phyloP scores from a whole-genome alignment of 768 basidiomycete genomes.

The Boletus subparvulus region DNA sequence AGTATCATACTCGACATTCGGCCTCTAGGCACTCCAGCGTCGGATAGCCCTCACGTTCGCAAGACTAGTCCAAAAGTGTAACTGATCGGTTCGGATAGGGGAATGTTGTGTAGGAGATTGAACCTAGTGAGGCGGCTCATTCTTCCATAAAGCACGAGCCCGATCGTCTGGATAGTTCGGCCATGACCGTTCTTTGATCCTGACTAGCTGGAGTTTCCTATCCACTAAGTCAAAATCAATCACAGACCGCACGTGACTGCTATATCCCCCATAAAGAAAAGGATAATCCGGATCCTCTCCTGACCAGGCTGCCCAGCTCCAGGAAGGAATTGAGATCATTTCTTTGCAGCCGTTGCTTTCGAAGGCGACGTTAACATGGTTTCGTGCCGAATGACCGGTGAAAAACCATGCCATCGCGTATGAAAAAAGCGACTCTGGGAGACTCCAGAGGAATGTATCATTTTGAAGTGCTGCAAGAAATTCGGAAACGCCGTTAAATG shows the following conservation, averaged over 20 bases:
- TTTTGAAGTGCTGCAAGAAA: constrained; percentile 6
- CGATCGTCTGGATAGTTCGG: not conserved
- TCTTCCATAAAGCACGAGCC: not conserved
- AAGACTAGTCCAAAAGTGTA: constrained; percentile 17
- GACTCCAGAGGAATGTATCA: constrained; percentile 15
- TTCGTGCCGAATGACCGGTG: not conserved
- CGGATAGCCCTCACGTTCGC: constrained; percentile 1
- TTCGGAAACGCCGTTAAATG: constrained; percentile 12
- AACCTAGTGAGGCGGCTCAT: not conserved
- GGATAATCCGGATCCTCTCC: not conserved
- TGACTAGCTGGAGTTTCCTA: not conserved
- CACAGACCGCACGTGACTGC: not conserved
- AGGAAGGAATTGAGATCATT: constrained; percentile 9
- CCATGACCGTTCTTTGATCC: not conserved
- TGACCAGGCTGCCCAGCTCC: constrained; percentile 17
- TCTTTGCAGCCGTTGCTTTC: constrained; percentile 2
- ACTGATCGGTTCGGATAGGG: not conserved
- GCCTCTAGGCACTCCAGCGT: not conserved
- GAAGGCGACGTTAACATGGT: not conserved
- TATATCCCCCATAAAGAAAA: not conserved
- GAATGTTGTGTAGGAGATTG: not conserved
- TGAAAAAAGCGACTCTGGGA: constrained; percentile 13
- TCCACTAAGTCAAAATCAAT: constrained; percentile 10
- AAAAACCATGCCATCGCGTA: constrained; percentile 7
- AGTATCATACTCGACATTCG: not conserved